Percentiles rank a stretch among this genome's conserved stretches.
Evolutionary conservation across 345 rosid genomes (phyloP).

Genomic region (Garcia nutans): DNA sequence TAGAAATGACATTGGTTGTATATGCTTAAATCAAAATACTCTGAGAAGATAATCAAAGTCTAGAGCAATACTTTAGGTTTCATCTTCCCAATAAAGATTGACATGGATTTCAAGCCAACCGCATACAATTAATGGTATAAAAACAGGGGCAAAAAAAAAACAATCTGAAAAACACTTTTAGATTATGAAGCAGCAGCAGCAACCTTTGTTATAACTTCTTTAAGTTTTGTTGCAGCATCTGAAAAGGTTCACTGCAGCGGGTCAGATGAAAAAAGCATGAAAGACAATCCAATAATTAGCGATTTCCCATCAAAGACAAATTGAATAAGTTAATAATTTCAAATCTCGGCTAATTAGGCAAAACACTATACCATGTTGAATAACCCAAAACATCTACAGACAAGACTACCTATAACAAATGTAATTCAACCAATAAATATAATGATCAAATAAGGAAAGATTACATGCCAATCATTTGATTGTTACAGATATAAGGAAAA

Average conservation of each 20-base stretch:
- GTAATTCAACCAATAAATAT: neutral
- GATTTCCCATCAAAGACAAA: neutral
- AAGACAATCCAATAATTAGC: neutral
- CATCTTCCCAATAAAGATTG: neutral
- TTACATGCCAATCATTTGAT: neutral
- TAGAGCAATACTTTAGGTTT: neutral
- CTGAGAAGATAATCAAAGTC: neutral
- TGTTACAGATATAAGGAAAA: no score
- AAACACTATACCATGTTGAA: neutral
- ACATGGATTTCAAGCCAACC: slow-evolving; percentile 7
- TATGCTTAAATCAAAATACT: neutral
- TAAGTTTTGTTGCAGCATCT: slow-evolving; percentile 81
- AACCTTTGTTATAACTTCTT: slow-evolving; percentile 51
- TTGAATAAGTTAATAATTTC: neutral
- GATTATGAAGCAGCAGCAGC: slow-evolving; percentile 41
- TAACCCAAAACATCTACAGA: neutral
- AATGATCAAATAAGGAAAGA: neutral
- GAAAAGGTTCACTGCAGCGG: slow-evolving; percentile 91
- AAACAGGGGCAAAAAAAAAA: neutral
- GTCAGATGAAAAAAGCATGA: slow-evolving; percentile 54
- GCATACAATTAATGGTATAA: neutral
- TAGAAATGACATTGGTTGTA: no score
- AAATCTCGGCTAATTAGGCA: neutral
- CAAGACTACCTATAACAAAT: neutral
- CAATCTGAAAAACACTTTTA: slow-evolving; percentile 55